Percentiles rank a stretch among this genome's conserved stretches.
Evolutionary conservation across 305 asterid species (phyloP).

Genomic region (Salvia sclarea): DNA sequence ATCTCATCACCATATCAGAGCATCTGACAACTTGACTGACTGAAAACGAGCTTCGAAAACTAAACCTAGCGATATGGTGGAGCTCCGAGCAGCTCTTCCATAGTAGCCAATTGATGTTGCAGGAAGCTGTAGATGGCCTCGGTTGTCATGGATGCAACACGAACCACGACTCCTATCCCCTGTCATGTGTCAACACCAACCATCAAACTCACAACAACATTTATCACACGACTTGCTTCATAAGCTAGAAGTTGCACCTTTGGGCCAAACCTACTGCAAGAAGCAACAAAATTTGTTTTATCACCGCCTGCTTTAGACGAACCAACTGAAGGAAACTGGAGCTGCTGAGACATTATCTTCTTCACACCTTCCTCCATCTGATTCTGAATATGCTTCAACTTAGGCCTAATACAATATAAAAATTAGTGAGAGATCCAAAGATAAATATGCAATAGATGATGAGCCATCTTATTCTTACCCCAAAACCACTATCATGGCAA

Average conservation of each 20-base stretch:
- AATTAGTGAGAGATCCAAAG: background rate
- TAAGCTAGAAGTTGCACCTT: slow-evolving; percentile 49
- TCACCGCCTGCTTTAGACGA: slow-evolving; percentile 22
- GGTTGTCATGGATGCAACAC: slow-evolving; percentile 80
- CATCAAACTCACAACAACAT: background rate
- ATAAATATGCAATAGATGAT: background rate
- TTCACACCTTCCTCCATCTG: slow-evolving; percentile 83
- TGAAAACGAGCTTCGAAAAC: background rate
- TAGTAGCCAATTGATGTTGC: slow-evolving; percentile 58
- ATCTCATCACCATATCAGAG: background rate
- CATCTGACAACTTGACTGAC: background rate
- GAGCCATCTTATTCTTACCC: slow-evolving; percentile 56
- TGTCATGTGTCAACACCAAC: slow-evolving; percentile 33
- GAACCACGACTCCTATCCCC: slow-evolving; percentile 69
- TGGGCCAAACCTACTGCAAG: slow-evolving; percentile 84
- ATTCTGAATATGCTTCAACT: slow-evolving; percentile 63
- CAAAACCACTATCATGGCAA: slow-evolving; percentile 79
- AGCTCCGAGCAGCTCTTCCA: slow-evolving; percentile 79
- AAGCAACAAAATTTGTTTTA: slow-evolving; percentile 70
- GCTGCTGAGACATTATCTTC: slow-evolving; percentile 77
- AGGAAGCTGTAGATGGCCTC: slow-evolving; percentile 79
- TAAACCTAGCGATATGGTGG: slow-evolving; percentile 53
- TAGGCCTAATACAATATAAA: slow-evolving; percentile 58
- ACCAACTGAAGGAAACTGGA: slow-evolving; percentile 53
- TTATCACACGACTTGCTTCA: background rate